Evolutionary conservation across 2,329 filamentous ascomycete species (phyloP).

Genomic region (Tolypocladium endophyticum): DNA sequence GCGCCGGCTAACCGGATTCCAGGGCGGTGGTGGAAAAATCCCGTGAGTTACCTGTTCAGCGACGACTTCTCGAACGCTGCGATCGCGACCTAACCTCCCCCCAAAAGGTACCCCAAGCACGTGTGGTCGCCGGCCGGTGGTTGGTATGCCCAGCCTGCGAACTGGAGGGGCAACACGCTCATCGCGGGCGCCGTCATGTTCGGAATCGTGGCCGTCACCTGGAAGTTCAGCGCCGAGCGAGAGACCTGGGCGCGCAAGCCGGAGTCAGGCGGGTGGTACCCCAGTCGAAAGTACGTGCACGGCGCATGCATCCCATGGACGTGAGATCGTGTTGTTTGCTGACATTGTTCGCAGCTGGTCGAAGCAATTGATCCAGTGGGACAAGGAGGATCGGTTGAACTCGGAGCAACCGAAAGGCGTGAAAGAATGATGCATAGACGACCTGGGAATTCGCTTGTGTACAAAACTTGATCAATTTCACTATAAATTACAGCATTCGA

Average conservation of each 20-base stretch:
- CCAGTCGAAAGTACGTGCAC: constrained; percentile 65
- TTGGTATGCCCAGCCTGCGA: constrained; percentile 90
- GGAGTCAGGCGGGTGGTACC: constrained; percentile 66
- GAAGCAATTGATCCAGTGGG: constrained; percentile 33
- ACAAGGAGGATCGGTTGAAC: constrained; percentile 29
- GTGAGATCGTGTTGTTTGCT: neutral
- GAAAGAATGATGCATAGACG: constrained; percentile 14
- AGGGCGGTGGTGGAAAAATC: constrained; percentile 67
- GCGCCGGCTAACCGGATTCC: constrained; percentile 27
- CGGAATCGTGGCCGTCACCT: constrained; percentile 57
- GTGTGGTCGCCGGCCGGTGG: constrained; percentile 98
- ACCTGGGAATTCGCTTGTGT: constrained; percentile 3
- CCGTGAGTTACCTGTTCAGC: constrained; percentile 30
- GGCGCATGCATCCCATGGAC: neutral
- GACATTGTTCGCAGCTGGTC: constrained; percentile 26
- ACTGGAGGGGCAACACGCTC: constrained; percentile 90
- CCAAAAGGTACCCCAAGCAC: constrained; percentile 76
- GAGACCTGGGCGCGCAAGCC: constrained; percentile 69
- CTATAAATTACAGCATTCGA: neutral
- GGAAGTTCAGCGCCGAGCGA: constrained; percentile 62
- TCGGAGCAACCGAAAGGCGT: constrained; percentile 17
- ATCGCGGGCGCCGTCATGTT: constrained; percentile 59
- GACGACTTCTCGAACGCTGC: constrained; percentile 3
- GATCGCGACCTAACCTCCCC: neutral
- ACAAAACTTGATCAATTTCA: constrained; percentile 1